Evolutionary conservation across 768 basidiomycete genomes (phyloP).

Genomic region (Tylopilus intermedius): DNA sequence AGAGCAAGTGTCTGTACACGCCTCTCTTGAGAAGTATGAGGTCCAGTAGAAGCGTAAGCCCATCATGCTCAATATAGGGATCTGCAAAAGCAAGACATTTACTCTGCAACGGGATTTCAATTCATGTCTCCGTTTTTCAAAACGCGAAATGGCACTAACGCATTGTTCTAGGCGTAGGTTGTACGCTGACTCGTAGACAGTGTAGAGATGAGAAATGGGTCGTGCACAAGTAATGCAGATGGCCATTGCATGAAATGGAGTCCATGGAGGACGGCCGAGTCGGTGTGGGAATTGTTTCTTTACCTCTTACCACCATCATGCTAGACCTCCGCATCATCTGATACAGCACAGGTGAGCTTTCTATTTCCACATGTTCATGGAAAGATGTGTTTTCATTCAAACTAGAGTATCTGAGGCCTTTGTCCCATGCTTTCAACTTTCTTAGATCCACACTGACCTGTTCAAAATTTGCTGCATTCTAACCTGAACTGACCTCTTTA

Average conservation of each 20-base stretch:
- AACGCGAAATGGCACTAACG: constrained; percentile 40
- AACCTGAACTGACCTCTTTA: background rate
- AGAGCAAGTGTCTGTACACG: constrained; percentile 77
- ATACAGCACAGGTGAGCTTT: background rate
- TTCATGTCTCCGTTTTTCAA: background rate
- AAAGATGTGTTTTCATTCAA: constrained; percentile 2
- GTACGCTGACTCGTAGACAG: constrained; percentile 71
- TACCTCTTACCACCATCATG: background rate
- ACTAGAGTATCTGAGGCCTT: constrained; percentile 12
- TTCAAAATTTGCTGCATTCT: background rate
- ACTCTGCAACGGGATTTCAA: constrained; percentile 35
- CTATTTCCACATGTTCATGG: background rate
- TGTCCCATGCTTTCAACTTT: background rate
- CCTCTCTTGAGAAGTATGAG: constrained; percentile 77
- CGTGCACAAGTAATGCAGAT: constrained; percentile 75
- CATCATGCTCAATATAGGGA: constrained; percentile 83
- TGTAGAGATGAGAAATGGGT: constrained; percentile 67
- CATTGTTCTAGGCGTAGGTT: constrained; percentile 83
- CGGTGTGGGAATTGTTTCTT: constrained; percentile 3
- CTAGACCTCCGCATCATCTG: no score
- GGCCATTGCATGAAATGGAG: constrained; percentile 46
- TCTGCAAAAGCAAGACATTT: constrained; percentile 69
- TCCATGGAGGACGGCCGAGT: background rate
- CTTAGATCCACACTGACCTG: background rate
- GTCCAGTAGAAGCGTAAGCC: constrained; percentile 68